These are phyloP conservation scores for Antitrichia curtipendula DNA, from an alignment of 225 moss, liverwort and hornwort species.

Conservation along the genomic window DNA sequence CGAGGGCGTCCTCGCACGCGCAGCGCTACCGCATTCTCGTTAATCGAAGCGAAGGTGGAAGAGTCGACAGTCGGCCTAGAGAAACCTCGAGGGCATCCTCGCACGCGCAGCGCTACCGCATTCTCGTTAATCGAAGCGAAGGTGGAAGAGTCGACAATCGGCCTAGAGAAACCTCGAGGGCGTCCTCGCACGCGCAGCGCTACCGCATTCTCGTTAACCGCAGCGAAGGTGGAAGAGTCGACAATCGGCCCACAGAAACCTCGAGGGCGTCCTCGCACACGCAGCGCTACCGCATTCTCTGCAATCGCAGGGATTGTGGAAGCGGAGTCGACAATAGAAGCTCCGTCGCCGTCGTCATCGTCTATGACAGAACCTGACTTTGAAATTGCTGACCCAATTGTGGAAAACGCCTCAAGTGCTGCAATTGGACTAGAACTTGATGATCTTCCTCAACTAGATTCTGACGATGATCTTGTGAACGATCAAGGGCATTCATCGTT, in stretches of 20 bases:
- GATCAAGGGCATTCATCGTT: neutral
- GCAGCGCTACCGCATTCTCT: accelerated
- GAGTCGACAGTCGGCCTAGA: neutral
- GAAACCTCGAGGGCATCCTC: neutral
- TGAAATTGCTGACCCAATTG: neutral
- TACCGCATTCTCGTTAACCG: too few relatives aligned
- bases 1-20: neutral
- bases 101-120: too few relatives aligned
- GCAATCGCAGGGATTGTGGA: neutral
- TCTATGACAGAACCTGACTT: neutral
- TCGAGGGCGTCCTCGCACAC: too few relatives aligned
- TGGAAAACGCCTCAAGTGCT: neutral
- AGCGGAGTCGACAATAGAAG: neutral
- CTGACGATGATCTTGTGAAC: neutral
- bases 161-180: neutral
- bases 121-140: too few relatives aligned
- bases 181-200: neutral
- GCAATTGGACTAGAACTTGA: neutral
- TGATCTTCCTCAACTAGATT: neutral
- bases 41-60: neutral
- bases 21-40: too few relatives aligned
- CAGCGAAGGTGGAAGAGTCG: neutral
- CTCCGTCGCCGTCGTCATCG: neutral
- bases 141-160: neutral
- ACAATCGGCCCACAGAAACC: neutral